Conservation (phyloP, 2,329 filamentous ascomycete genomes). For the Pestalotiopsis sp. region DNA sequence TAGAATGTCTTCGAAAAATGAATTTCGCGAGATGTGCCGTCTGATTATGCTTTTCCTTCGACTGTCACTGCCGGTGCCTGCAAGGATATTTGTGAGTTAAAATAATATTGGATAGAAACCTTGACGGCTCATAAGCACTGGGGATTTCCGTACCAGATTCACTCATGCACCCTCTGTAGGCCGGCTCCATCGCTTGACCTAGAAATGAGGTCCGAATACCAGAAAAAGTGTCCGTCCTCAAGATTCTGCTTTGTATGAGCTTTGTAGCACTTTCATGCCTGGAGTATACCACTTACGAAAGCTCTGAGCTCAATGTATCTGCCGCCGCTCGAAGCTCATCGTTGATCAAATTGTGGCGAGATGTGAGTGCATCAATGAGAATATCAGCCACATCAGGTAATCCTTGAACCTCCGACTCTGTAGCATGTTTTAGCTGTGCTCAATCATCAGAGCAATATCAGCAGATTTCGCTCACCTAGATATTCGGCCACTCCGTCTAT, state of each 20-base stretch:
- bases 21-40: constrained; percentile 22
- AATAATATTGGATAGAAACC: background rate
- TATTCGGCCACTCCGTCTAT: constrained; percentile 16
- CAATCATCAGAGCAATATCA: background rate
- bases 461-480: background rate
- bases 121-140: too few species aligned
- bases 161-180: constrained; percentile 33
- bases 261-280: too few species aligned
- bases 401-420: constrained; percentile 4
- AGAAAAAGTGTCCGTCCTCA: constrained; percentile 37
- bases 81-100: background rate
- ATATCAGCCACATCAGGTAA: constrained; percentile 7
- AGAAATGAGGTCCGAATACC: constrained; percentile 40
- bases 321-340: constrained; percentile 23
- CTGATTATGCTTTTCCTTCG: constrained; percentile 38
- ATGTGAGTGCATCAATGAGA: constrained; percentile 29
- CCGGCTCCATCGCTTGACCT: constrained; percentile 36
- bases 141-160: constrained; percentile 32
- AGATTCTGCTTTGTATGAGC: constrained; percentile 24
- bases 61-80: constrained; percentile 35
- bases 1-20: constrained; percentile 31
- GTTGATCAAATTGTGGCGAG: constrained; percentile 32
- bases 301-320: constrained; percentile 22
- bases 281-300: background rate
- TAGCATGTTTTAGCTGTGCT: background rate